A percentile compares a stretch with the other conserved stretches of the same genome.
phyloP scores from a whole-genome alignment of 179 eudicot species.

The Drosera spatulata region DNA sequence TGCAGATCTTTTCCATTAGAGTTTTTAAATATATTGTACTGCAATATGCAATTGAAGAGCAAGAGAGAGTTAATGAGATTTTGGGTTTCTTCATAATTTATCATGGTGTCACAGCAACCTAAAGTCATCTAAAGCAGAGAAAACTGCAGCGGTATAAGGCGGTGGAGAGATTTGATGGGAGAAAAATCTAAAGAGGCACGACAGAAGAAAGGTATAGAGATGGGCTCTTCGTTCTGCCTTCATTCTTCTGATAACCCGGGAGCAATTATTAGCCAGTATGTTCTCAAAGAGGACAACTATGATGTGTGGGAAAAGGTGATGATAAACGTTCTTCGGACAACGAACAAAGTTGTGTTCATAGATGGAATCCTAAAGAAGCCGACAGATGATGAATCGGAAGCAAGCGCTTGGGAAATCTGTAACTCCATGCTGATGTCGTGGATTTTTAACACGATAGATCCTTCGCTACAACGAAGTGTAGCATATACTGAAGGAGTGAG shows the following conservation, averaged over 20 bases:
- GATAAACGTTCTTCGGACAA: neutral
- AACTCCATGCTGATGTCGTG: neutral
- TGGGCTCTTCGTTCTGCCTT: too few species aligned
- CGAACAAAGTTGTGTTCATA: neutral
- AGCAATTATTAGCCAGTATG: neutral
- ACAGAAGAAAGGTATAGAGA: too few species aligned
- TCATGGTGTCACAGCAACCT: too few species aligned
- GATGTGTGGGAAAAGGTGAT: neutral
- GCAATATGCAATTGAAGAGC: too few species aligned
- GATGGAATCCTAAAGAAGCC: neutral
- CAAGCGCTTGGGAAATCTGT: neutral
- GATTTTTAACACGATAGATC: neutral
- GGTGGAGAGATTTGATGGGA: too few species aligned
- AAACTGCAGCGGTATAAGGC: too few species aligned
- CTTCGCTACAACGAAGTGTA: neutral
- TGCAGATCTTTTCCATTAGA: too few species aligned
- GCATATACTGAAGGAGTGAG: neutral
- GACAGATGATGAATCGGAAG: neutral
- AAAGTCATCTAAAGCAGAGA: too few species aligned
- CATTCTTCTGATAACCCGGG: neutral
- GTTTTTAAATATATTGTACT: too few species aligned
- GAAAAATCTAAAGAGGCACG: too few species aligned
- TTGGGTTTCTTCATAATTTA: too few species aligned
- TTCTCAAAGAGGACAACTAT: neutral
- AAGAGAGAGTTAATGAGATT: too few species aligned